Evolutionary conservation across 176 grass and related monocot species (phyloP).

Genomic region (Paspalum notatum): DNA sequence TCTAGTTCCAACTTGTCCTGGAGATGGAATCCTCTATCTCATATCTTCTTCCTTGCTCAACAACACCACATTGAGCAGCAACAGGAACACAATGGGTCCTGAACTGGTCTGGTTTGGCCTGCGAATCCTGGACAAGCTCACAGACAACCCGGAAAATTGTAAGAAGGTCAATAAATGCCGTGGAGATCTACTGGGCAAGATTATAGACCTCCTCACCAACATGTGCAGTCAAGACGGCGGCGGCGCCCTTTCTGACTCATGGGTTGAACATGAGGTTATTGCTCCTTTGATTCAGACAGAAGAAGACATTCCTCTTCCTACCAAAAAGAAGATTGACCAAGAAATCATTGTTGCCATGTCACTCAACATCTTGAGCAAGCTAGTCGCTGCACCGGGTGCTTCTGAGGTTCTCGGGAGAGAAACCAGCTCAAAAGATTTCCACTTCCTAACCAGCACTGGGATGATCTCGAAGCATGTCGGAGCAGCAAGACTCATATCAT

Average conservation of each 20-base stretch:
- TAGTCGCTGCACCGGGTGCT: neutral
- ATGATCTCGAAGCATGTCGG: slow-evolving; percentile 19
- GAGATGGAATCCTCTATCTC: neutral
- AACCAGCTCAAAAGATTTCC: neutral
- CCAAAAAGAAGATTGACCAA: slow-evolving; percentile 14
- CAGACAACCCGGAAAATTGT: slow-evolving; percentile 2
- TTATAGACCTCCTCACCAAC: slow-evolving; percentile 27
- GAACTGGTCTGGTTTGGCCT: slow-evolving; percentile 35
- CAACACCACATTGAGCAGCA: neutral
- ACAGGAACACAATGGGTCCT: neutral
- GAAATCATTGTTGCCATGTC: slow-evolving; percentile 37
- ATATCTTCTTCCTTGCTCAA: slow-evolving; percentile 18
- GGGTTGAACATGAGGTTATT: slow-evolving; percentile 45
- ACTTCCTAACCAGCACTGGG: neutral
- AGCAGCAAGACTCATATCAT: slow-evolving; percentile 30
- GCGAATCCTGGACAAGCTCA: slow-evolving; percentile 27
- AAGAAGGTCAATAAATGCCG: neutral
- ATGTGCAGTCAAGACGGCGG: neutral
- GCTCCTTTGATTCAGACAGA: neutral
- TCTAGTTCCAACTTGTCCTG: neutral
- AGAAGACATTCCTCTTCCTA: slow-evolving; percentile 23
- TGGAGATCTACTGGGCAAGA: slow-evolving; percentile 9
- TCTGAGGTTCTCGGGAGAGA: neutral
- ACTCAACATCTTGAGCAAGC: slow-evolving; percentile 35
- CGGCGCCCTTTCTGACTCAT: neutral